phyloP scores from a whole-genome alignment of 495 filamentous ascomycete species.

The Cenococcum geophilum region DNA sequence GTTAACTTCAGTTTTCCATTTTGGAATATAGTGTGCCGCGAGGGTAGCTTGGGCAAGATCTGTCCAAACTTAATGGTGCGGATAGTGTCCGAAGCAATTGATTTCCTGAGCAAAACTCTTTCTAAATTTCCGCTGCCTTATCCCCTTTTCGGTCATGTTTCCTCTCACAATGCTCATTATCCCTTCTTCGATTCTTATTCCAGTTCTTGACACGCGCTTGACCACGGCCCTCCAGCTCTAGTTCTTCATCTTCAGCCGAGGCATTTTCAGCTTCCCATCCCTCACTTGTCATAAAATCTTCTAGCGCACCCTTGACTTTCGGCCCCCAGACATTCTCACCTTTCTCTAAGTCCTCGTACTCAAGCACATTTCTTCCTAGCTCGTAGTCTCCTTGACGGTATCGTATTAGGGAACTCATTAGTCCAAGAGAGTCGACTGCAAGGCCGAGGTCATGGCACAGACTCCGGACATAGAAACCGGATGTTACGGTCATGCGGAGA shows the following conservation, averaged over 20 bases:
- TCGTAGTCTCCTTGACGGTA: conserved; percentile 74
- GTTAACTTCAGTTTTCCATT: too few species aligned
- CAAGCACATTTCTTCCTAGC: conserved; percentile 66
- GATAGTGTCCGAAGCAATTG: too few species aligned
- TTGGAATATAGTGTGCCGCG: too few species aligned
- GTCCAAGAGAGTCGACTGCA: conserved; percentile 68
- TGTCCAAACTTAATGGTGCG: too few species aligned
- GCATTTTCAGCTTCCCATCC: conserved; percentile 19
- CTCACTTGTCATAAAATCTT: conserved; percentile 50
- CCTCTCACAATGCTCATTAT: too few species aligned
- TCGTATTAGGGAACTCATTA: conserved; percentile 82
- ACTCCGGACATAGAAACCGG: conserved; percentile 94
- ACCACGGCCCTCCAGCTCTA: too few species aligned
- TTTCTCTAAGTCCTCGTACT: conserved; percentile 71
- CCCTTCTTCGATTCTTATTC: too few species aligned
- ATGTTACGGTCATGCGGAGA: conserved; percentile 86
- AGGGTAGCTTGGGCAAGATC: too few species aligned
- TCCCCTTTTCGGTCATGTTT: too few species aligned
- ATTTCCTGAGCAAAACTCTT: too few species aligned
- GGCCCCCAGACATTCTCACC: conserved; percentile 81
- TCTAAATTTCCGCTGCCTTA: too few species aligned
- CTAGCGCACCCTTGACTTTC: conserved; percentile 59
- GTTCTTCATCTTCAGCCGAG: conserved; percentile 14
- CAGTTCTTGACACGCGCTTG: too few species aligned
- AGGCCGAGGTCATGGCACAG: conserved; percentile 87